These are phyloP conservation scores for Macrolepiota fuliginosa DNA, from an alignment of 768 basidiomycete species.

Conservation along the genomic window DNA sequence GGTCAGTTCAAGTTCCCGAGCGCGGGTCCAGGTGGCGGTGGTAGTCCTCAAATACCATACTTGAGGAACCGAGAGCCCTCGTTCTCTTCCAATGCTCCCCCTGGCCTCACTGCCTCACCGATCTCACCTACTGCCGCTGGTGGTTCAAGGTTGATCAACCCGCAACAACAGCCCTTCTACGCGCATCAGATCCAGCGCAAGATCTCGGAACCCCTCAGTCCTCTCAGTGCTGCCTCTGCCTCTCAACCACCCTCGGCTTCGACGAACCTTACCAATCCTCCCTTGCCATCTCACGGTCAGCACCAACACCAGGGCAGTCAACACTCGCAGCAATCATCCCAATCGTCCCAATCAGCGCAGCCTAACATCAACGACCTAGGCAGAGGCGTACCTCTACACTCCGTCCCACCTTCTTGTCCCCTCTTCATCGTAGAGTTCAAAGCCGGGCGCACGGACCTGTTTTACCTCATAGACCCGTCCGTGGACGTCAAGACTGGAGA, in stretches of 20 bases:
- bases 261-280: conserved; percentile 4
- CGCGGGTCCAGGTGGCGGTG: conserved; percentile 14
- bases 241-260: conserved; percentile 21
- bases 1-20: conserved; percentile 60
- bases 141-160: conserved; percentile 34
- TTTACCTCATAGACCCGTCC: conserved; percentile 76
- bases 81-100: neutral
- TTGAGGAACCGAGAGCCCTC: conserved; percentile 18
- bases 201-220: conserved; percentile 29
- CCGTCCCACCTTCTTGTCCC: conserved; percentile 83
- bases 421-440: conserved; percentile 98
- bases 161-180: conserved; percentile 45
- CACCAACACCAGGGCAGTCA: neutral
- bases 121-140: conserved; percentile 45
- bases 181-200: conserved; percentile 40
- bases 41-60: conserved; percentile 11
- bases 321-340: conserved; percentile 12
- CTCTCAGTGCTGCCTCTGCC: conserved; percentile 2
- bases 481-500: conserved; percentile 77
- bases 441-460: conserved; percentile 92
- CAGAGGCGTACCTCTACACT: conserved; percentile 82
- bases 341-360: conserved; percentile 14
- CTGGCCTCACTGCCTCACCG: conserved; percentile 39
- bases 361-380: conserved; percentile 61
- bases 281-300: neutral